Percentiles rank a stretch among this genome's conserved stretches.
phyloP scores from a whole-genome alignment of 2,329 filamentous ascomycete species.

The Parascedosporium putredinis region DNA sequence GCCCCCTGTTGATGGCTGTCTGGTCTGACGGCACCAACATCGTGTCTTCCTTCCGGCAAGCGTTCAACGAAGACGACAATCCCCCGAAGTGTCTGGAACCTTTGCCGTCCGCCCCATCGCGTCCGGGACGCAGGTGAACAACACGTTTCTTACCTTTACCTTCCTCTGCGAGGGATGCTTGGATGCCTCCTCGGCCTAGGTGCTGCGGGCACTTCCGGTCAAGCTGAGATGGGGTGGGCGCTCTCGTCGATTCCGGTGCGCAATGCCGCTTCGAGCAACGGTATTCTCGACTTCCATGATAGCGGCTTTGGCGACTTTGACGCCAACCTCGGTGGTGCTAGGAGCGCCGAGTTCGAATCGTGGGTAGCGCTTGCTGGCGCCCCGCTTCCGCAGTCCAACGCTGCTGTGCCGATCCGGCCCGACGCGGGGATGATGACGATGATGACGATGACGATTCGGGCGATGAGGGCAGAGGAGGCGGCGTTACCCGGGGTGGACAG shows the following conservation, averaged over 20 bases:
- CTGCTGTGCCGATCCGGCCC: neutral
- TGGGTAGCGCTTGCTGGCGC: constrained; percentile 13
- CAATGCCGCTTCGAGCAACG: constrained; percentile 11
- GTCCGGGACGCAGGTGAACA: constrained; percentile 31
- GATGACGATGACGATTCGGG: neutral
- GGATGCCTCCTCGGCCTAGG: constrained; percentile 18
- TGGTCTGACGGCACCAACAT: constrained; percentile 31
- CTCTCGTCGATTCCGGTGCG: constrained; percentile 16
- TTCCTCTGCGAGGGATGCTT: constrained; percentile 32
- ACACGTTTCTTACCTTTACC: constrained; percentile 31
- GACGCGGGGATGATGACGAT: neutral
- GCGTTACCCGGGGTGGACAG: neutral
- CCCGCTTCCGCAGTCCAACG: neutral
- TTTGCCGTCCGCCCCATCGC: constrained; percentile 29
- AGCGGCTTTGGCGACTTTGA: constrained; percentile 15
- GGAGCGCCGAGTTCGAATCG: constrained; percentile 13
- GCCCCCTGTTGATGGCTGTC: constrained; percentile 31
- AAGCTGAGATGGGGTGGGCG: constrained; percentile 26
- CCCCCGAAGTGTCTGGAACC: constrained; percentile 30
- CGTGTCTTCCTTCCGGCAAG: constrained; percentile 31
- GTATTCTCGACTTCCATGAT: constrained; percentile 13
- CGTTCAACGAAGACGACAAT: constrained; percentile 16
- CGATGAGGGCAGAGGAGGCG: neutral
- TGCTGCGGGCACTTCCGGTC: constrained; percentile 14
- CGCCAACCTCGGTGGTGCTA: constrained; percentile 12